Conservation (phyloP, 1,284 basidiomycete genomes). For the Apiotrichum veenhuisii region DNA sequence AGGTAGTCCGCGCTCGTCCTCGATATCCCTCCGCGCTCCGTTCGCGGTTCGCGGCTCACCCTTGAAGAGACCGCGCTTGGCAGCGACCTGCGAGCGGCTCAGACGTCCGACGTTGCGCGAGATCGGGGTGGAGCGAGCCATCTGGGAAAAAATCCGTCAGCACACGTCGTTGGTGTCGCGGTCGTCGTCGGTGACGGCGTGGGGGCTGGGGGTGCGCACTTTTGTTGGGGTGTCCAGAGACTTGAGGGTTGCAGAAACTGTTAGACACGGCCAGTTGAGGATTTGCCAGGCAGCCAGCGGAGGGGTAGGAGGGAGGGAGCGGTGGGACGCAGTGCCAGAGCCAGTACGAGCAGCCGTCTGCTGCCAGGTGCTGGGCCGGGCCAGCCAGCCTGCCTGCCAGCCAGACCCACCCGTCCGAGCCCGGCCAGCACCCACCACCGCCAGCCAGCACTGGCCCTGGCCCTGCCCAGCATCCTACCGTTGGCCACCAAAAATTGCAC, state of each 20-base stretch:
- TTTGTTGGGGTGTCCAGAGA: conserved; percentile 12
- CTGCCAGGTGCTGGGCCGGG: too few relatives aligned
- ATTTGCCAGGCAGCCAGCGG: not conserved
- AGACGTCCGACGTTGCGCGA: conserved; percentile 78
- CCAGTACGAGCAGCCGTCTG: not conserved
- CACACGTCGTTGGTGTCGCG: not conserved
- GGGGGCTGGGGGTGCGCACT: conserved; percentile 11
- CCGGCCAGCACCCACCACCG: too few relatives aligned
- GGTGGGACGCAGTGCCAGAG: not conserved
- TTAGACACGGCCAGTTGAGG: not conserved
- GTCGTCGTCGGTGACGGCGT: conserved; percentile 1
- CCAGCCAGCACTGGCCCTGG: too few relatives aligned
- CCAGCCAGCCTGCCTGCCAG: not conserved
- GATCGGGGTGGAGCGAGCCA: conserved; percentile 89
- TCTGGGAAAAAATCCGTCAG: conserved; percentile 52
- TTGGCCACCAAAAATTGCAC: too few relatives aligned
- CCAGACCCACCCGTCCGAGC: too few relatives aligned
- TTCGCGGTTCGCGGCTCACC: conserved; percentile 46
- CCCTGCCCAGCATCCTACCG: too few relatives aligned
- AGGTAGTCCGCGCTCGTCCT: not conserved
- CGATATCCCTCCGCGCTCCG: not conserved
- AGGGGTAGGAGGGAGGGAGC: not conserved
- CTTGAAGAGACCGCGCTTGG: conserved; percentile 68
- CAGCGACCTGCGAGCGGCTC: conserved; percentile 73
- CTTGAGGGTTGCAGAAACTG: conserved; percentile 17